Evolutionary conservation across 176 grass and related monocot species (phyloP), one percentile per base, ranked within the genome.

Genomic region (Zea luxurians): DNA sequence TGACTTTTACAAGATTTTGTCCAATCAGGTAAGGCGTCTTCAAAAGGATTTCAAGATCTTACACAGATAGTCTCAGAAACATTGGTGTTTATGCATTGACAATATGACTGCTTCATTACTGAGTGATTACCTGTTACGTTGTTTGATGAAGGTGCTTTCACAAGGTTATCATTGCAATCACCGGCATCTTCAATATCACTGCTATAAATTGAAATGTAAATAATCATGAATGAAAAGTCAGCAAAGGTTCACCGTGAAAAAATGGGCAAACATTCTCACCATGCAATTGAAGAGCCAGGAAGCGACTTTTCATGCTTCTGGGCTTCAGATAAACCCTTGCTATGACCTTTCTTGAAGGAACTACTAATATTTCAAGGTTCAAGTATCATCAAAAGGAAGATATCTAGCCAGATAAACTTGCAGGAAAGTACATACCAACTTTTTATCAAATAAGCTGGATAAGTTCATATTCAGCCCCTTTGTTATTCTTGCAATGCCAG

Each of bases 131-230:
- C 75, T 78, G 61, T 86, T 78, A 78, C 82, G 40, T 82, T 73
- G 27, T 65, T 75, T 61, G 65, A 89, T 37, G 70, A 8, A n/a
- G 61, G 73, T 15, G 8, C 61, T 57, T 80, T 55, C 59, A 83
- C 62, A 77, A 82, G 68, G 83, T 74, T 79, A 62, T 80, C 86
- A 38, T 70, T 64, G 17, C 48, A 72, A 77, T 48, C 76, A 80
- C 58, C 61, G 82, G 12, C 59, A 64, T 79, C 86, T 80, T 83
- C 83, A 48, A 80, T 76, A 77, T 78, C 81, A 70, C 80, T 83
- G 79, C 35, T 73, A 45, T 8, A 86, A 76, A 7, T 50, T 36
- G 4, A 68, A 49, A 74, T 73, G 35, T 49, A 72, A 86, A 57
- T 64, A 86, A 3, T 13, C 4, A 45, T 50, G 44, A 41, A 61